Conservation (phyloP, 257 asterid species). For the Cynanchum wilfordii region DNA sequence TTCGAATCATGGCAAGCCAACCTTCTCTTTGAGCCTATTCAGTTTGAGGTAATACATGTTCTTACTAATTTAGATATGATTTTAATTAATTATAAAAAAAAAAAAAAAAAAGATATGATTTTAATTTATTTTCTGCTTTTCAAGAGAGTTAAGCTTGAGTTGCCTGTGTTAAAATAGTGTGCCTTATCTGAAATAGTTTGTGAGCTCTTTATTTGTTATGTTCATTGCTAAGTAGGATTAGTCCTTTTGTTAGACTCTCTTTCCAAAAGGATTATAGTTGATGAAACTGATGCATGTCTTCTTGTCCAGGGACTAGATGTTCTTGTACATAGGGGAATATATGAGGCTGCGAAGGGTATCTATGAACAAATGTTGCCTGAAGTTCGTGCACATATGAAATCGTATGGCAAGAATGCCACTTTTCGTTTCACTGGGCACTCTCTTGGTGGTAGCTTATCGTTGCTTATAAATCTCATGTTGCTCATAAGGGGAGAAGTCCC, state of each 20-base stretch:
- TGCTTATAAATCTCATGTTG: constrained; percentile 83
- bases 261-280: background rate
- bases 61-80: background rate
- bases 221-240: background rate
- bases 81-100: too few species aligned
- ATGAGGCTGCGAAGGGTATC: constrained; percentile 97
- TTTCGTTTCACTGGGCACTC: constrained; percentile 94
- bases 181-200: too few species aligned
- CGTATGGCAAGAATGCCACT: constrained; percentile 52
- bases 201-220: too few species aligned
- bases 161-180: too few species aligned
- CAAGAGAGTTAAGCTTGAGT: background rate
- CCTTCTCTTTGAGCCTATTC: constrained; percentile 82
- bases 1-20: constrained; percentile 97
- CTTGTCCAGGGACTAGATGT: constrained; percentile 70
- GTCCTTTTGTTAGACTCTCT: background rate
- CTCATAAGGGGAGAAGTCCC: constrained; percentile 71
- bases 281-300: constrained; percentile 14
- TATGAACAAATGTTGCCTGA: constrained; percentile 87
- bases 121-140: background rate
- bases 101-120: background rate
- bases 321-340: constrained; percentile 89
- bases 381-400: constrained; percentile 53
- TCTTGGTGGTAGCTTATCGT: constrained; percentile 88
- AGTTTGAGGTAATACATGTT: constrained; percentile 67